Evolutionary conservation across 305 asterid genomes (phyloP).

Genomic region (Fraxinus xanthoxyloides): DNA sequence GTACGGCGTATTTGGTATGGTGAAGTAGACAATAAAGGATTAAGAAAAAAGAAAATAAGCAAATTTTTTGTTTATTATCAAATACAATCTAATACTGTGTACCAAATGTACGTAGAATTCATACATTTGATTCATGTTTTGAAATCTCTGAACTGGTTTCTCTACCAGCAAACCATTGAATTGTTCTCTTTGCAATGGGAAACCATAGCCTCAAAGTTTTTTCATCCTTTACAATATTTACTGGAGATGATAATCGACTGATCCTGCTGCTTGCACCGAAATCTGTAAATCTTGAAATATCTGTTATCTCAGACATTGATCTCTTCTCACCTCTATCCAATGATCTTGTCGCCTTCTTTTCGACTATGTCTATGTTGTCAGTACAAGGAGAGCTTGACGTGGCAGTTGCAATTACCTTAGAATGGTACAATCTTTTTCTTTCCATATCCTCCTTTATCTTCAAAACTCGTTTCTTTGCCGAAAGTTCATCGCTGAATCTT

Average conservation of each 20-base stretch:
- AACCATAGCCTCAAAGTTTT: slow-evolving; percentile 34
- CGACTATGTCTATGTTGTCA: slow-evolving; percentile 19
- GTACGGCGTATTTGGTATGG: background rate
- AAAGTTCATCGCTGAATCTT: slow-evolving; percentile 20
- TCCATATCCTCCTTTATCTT: slow-evolving; percentile 60
- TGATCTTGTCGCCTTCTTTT: slow-evolving; percentile 21
- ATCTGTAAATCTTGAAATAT: slow-evolving; percentile 51
- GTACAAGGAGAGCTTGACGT: slow-evolving; percentile 15
- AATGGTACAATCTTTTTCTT: slow-evolving; percentile 44
- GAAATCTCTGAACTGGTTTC: slow-evolving; percentile 22
- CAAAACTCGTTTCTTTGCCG: slow-evolving; percentile 27
- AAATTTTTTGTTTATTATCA: background rate
- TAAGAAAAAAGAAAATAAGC: background rate
- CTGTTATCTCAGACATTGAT: slow-evolving; percentile 75
- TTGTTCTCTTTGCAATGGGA: slow-evolving; percentile 38
- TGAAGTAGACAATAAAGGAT: background rate
- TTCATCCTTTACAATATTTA: slow-evolving; percentile 22
- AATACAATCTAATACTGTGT: background rate
- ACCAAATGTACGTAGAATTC: slow-evolving; percentile 1
- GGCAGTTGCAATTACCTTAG: slow-evolving; percentile 26
- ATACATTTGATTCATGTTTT: slow-evolving; percentile 18
- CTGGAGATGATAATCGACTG: background rate
- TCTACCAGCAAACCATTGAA: slow-evolving; percentile 28
- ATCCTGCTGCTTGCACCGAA: slow-evolving; percentile 19
- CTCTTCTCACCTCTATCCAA: slow-evolving; percentile 39